These are phyloP conservation scores for Lasiodiplodia gonubiensis DNA, from an alignment of 2,329 filamentous ascomycete genomes.

Conservation along the genomic window DNA sequence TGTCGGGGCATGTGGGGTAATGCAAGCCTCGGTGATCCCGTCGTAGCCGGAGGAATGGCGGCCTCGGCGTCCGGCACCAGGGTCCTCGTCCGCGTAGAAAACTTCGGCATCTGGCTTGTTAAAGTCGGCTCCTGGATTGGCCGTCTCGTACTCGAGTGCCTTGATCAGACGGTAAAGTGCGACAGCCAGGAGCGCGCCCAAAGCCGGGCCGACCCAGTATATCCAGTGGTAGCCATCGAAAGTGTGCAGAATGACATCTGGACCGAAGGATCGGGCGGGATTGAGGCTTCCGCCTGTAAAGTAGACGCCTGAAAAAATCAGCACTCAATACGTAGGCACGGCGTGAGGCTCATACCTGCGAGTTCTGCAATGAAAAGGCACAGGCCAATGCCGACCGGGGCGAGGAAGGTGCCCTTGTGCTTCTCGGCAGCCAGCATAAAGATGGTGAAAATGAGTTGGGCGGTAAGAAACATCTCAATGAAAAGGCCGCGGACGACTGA, in stretches of 20 bases:
- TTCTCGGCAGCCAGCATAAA: slow-evolving; percentile 53
- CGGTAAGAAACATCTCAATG: slow-evolving; percentile 59
- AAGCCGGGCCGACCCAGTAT: slow-evolving; percentile 57
- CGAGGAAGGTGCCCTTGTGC: slow-evolving; percentile 47
- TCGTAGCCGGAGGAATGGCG: background rate
- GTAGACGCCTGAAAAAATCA: slow-evolving; percentile 45
- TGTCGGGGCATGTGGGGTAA: background rate
- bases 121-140: slow-evolving; percentile 55
- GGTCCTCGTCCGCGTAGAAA: slow-evolving; percentile 45
- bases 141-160: slow-evolving; percentile 57
- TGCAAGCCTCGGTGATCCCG: background rate
- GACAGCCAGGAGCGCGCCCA: slow-evolving; percentile 54
- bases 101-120: slow-evolving; percentile 50
- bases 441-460: slow-evolving; percentile 57
- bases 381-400: slow-evolving; percentile 52
- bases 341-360: slow-evolving; percentile 38
- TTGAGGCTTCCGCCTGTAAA: slow-evolving; percentile 57
- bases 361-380: slow-evolving; percentile 55
- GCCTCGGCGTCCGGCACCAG: background rate
- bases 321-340: background rate
- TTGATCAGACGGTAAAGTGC: slow-evolving; percentile 58
- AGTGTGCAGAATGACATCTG: slow-evolving; percentile 49
- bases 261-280: slow-evolving; percentile 57
- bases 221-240: slow-evolving; percentile 58
- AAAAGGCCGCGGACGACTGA: slow-evolving; percentile 53